Evolutionary conservation across 2,329 filamentous ascomycete species (phyloP), one percentile per base, ranked within the genome.

Genomic region (Colletotrichum liriopes): DNA sequence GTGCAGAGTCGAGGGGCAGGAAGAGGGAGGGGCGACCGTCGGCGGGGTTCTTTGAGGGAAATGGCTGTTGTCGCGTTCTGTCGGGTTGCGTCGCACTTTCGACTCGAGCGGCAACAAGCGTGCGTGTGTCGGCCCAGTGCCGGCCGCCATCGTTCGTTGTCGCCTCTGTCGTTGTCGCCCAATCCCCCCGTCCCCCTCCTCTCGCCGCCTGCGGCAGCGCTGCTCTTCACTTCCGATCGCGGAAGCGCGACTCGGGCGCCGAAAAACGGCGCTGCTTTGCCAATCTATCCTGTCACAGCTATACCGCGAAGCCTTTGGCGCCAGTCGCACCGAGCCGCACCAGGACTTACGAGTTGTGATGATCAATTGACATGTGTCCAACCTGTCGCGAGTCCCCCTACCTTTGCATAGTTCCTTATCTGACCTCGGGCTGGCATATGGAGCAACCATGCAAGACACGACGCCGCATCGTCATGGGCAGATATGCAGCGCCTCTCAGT

Each of bases 301-400:
- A 62, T 26, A 49, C 26, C 11, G 16, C 18, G 37, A 26, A 56
- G 41, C 23, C 49, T 47, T 20, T 62, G 23, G 41, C 49, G 29
- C 68, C 68, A 58, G 56, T 62, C 58, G 58, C 68, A 45, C 41
- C 43, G 56, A 35, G 43, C 18, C 55, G 37, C 49, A 39, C 32
- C 20, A 12, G 32, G 29, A 16, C n/a, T 72, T 72, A 69, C 69
- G 59, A 69, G 39, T 72, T 72, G 45, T 39, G 41, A 72, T 72
- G 65, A 72, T 63, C 69, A 72, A 72, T 71, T 63, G 49, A 59
- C 69, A 72, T 69, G 67, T 65, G 69, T 64, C 51, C 63, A 52
- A 23, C 56, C 56, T 62, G 56, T 71, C 45, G 69, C 65, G 49
- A 51, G 45, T 51, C 47, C 39, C 35, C 5, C 43, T 45, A 23